These are phyloP conservation scores for Sporothrix brasiliensis DNA, from an alignment of 2,329 filamentous ascomycete species.

Conservation along the genomic window DNA sequence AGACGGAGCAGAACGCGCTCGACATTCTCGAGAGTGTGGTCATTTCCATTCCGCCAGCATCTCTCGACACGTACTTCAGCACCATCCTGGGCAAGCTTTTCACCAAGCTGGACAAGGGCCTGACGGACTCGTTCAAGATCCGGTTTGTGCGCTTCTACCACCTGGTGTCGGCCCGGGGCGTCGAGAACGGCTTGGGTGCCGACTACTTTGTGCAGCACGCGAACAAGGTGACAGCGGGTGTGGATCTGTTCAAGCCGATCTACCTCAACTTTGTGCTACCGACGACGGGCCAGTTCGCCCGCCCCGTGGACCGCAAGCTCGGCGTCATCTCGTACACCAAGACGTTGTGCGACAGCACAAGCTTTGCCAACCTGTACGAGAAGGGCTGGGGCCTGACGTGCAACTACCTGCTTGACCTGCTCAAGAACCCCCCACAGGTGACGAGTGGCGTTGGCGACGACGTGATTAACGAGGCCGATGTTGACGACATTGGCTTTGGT, in stretches of 20 bases:
- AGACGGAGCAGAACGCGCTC: conserved; percentile 83
- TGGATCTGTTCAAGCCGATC: conserved; percentile 71
- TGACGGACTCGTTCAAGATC: conserved; percentile 77
- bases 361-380: conserved; percentile 78
- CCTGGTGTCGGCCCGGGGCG: conserved; percentile 72
- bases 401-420: conserved; percentile 81
- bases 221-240: conserved; percentile 76
- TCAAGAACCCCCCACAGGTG: conserved; percentile 81
- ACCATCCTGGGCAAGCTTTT: conserved; percentile 82
- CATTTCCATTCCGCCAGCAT: conserved; percentile 69
- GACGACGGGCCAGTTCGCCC: conserved; percentile 83
- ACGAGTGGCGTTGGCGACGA: conserved; percentile 69
- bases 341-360: conserved; percentile 80
- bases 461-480: conserved; percentile 80
- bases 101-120: conserved; percentile 68
- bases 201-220: conserved; percentile 88
- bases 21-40: conserved; percentile 85
- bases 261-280: conserved; percentile 87
- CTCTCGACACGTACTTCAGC: conserved; percentile 75
- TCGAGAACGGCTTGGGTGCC: conserved; percentile 80
- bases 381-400: conserved; percentile 93
- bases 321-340: conserved; percentile 93
- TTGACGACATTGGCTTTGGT: conserved; percentile 93
- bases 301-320: conserved; percentile 87
- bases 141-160: conserved; percentile 96